These are phyloP conservation scores for Pleomassaria siparia DNA, from an alignment of 2,329 filamentous ascomycete genomes.

Conservation along the genomic window DNA sequence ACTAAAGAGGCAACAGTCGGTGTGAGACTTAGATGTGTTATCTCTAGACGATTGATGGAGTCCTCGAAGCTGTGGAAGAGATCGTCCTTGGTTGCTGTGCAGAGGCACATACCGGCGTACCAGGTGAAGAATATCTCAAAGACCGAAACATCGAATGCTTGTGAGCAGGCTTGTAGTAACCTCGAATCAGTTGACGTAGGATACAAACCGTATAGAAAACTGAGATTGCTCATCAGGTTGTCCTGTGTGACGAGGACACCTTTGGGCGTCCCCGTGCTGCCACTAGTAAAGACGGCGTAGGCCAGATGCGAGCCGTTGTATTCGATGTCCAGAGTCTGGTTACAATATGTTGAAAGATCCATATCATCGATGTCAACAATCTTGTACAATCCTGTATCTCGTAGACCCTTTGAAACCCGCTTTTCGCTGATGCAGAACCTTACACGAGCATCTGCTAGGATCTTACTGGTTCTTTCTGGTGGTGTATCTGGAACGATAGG, in stretches of 20 bases:
- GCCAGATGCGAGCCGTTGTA: conserved; percentile 58
- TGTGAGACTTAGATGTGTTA: conserved; percentile 84
- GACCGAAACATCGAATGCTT: conserved; percentile 83
- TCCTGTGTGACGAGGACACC: conserved; percentile 75
- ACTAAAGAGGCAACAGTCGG: conserved; percentile 82
- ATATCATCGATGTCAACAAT: conserved; percentile 34
- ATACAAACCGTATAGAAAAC: conserved; percentile 66
- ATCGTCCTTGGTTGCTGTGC: conserved; percentile 71
- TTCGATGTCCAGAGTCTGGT: conserved; percentile 40
- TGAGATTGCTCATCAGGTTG: conserved; percentile 77
- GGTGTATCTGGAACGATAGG: conserved; percentile 76
- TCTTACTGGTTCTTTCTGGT: conserved; percentile 58
- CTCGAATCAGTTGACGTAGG: conserved; percentile 57
- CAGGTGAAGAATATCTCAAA: conserved; percentile 91
- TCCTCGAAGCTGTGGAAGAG: conserved; percentile 72
- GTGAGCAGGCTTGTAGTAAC: conserved; percentile 81
- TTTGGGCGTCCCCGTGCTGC: conserved; percentile 78
- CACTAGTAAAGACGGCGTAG: conserved; percentile 82
- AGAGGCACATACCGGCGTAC: conserved; percentile 76
- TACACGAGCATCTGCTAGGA: conserved; percentile 63
- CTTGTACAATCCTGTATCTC: conserved; percentile 2
- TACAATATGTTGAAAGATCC: conserved; percentile 34
- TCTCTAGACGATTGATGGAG: conserved; percentile 61
- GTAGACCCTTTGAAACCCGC: conserved; percentile 11
- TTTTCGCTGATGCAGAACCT: conserved; percentile 49